These are phyloP conservation scores for Metarhizium album DNA, from an alignment of 2,329 filamentous ascomycete species.

Conservation along the genomic window DNA sequence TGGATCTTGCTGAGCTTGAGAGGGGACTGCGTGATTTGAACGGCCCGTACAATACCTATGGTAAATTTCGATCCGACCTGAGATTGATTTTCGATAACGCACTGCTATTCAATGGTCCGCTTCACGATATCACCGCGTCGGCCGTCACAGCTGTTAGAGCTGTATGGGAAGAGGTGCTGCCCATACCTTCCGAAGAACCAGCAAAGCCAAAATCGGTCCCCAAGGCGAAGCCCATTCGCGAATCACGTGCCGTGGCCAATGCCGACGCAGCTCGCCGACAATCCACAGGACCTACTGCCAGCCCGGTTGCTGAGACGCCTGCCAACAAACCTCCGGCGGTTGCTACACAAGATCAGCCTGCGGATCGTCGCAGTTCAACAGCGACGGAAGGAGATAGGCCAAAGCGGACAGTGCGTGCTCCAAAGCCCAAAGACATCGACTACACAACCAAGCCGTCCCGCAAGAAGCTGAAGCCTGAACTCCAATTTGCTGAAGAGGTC, in stretches of 20 bases:
- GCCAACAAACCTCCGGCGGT: conserved; percentile 11
- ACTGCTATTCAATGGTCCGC: conserved; percentile 67
- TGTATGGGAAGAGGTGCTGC: conserved; percentile 35
- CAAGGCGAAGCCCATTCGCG: conserved; percentile 26
- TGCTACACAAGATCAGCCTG: conserved; percentile 11
- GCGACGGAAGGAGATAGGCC: conserved; percentile 68
- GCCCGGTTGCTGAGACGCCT: conserved; percentile 16
- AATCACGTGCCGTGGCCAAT: conserved; percentile 19
- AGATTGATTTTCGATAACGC: conserved; percentile 71
- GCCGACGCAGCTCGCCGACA: conserved; percentile 19
- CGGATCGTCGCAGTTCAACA: conserved; percentile 56
- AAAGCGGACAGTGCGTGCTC: conserved; percentile 87
- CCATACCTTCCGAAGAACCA: conserved; percentile 41
- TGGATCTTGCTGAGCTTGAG: conserved; percentile 80
- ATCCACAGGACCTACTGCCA: conserved; percentile 19
- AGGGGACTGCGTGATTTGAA: conserved; percentile 59
- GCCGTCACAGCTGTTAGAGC: conserved; percentile 45
- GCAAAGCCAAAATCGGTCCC: conserved; percentile 42
- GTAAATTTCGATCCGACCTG: conserved; percentile 64
- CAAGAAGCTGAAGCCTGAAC: conserved; percentile 80
- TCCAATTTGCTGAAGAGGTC: conserved; percentile 81
- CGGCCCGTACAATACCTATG: conserved; percentile 51
- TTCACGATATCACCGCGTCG: conserved; percentile 58
- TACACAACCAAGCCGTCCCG: conserved; percentile 67
- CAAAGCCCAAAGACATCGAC: conserved; percentile 82